Conservation (phyloP, 2,329 filamentous ascomycete genomes). For the Talaromyces marneffei region DNA sequence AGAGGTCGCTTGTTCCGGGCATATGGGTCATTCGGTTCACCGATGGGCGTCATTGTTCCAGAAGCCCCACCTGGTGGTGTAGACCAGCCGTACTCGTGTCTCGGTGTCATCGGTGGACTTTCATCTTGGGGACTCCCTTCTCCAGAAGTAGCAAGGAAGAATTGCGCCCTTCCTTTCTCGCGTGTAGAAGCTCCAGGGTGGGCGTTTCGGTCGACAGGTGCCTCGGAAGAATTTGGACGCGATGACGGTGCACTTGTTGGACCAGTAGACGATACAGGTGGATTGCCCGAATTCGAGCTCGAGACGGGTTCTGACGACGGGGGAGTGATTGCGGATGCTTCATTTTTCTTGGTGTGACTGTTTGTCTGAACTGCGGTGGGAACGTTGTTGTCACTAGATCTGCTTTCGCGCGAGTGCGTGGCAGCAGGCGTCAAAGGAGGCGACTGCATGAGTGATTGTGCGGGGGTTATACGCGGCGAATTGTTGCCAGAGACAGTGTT, state of each 20-base stretch:
- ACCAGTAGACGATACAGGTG: constrained; percentile 19
- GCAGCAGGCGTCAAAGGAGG: constrained; percentile 84
- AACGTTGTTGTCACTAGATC: constrained; percentile 29
- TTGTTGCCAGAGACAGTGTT: constrained; percentile 59
- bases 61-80: constrained; percentile 53
- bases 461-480: constrained; percentile 63
- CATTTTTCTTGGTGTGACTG: constrained; percentile 26
- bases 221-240: constrained; percentile 37
- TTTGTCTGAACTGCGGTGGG: constrained; percentile 23
- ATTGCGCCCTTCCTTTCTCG: constrained; percentile 46
- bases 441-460: constrained; percentile 68
- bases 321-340: constrained; percentile 45
- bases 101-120: constrained; percentile 57
- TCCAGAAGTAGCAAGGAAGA: constrained; percentile 49
- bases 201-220: constrained; percentile 39
- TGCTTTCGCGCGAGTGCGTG: constrained; percentile 56
- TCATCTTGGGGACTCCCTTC: constrained; percentile 53
- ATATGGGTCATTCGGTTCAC: constrained; percentile 79
- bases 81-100: constrained; percentile 40
- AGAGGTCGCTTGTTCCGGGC: constrained; percentile 72
- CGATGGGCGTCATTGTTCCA: constrained; percentile 70
- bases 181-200: constrained; percentile 37
- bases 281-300: constrained; percentile 30
- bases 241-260: constrained; percentile 35
- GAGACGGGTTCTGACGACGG: constrained; percentile 49